These are phyloP conservation scores for Ophiocordyceps australis DNA, from an alignment of 2,329 filamentous ascomycete species.

Conservation along the genomic window DNA sequence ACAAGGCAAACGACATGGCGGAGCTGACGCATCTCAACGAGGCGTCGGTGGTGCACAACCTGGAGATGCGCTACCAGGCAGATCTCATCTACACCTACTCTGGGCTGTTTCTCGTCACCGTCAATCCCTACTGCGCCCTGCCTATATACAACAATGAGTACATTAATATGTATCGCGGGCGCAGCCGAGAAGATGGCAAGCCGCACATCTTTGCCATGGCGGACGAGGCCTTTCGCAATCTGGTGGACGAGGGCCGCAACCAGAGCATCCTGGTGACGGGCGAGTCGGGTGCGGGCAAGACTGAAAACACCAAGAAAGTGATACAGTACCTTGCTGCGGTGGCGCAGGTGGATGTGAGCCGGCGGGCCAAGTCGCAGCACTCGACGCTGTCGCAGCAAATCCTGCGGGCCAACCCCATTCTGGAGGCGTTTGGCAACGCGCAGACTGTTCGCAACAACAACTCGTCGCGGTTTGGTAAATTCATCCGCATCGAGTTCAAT, in stretches of 20 bases:
- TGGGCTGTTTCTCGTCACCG: slow-evolving; percentile 85
- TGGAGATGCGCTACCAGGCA: slow-evolving; percentile 85
- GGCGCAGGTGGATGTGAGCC: slow-evolving; percentile 60
- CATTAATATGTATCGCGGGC: slow-evolving; percentile 93
- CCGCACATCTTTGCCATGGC: slow-evolving; percentile 97
- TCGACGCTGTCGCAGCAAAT: slow-evolving; percentile 94
- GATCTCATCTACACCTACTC: slow-evolving; percentile 98
- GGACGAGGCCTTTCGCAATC: slow-evolving; percentile 85
- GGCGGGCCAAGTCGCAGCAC: slow-evolving; percentile 42
- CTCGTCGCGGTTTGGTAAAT: slow-evolving; percentile 95
- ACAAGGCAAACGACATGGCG: slow-evolving; percentile 98
- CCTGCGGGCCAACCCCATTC: slow-evolving; percentile 83
- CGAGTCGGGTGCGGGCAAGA: slow-evolving; percentile 95
- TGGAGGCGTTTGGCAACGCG: slow-evolving; percentile 95
- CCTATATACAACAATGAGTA: slow-evolving; percentile 96
- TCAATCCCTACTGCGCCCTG: slow-evolving; percentile 89
- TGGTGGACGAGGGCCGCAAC: slow-evolving; percentile 88
- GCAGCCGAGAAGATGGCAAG: slow-evolving; percentile 80
- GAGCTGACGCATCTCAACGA: slow-evolving; percentile 96
- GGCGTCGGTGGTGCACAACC: slow-evolving; percentile 91
- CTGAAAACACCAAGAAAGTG: slow-evolving; percentile 98
- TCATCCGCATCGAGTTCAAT: slow-evolving; percentile 92
- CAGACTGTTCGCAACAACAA: slow-evolving; percentile 98
- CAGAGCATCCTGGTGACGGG: slow-evolving; percentile 97
- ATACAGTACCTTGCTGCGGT: slow-evolving; percentile 97